Evolutionary conservation across 225 moss, liverwort and hornwort species (phyloP).

Genomic region (Pseudoscleropodium purum): DNA sequence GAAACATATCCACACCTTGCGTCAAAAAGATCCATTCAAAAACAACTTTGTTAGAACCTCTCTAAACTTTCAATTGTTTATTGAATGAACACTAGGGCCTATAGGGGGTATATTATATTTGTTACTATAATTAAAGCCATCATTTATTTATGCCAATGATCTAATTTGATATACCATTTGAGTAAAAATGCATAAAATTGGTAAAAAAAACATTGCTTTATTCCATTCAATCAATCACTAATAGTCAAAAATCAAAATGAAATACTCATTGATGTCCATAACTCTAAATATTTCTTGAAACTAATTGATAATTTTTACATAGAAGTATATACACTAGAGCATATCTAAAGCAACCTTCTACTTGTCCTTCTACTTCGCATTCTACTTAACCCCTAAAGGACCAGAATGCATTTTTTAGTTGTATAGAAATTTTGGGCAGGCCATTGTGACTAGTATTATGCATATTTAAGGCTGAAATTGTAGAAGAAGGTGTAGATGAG

Average conservation of each 20-base stretch:
- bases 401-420: too few relatives aligned
- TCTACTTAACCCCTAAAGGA: too few relatives aligned
- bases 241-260: background rate
- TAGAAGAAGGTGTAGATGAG: too few relatives aligned
- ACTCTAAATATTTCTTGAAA: background rate
- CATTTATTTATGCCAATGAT: background rate
- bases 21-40: background rate
- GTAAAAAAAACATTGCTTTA: background rate
- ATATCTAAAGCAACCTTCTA: background rate
- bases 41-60: background rate
- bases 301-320: background rate
- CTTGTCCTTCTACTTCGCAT: too few relatives aligned
- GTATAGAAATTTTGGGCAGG: too few relatives aligned
- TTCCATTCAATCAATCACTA: background rate
- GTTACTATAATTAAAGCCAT: background rate
- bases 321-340: background rate
- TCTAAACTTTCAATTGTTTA: fast-evolving
- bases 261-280: background rate
- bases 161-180: background rate
- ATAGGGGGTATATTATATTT: background rate
- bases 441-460: too few relatives aligned
- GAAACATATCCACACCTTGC: fast-evolving
- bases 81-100: background rate
- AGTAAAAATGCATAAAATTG: background rate
- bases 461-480: too few relatives aligned